phyloP scores from a whole-genome alignment of 176 grass and related monocot species.

The Stipa capillata region DNA sequence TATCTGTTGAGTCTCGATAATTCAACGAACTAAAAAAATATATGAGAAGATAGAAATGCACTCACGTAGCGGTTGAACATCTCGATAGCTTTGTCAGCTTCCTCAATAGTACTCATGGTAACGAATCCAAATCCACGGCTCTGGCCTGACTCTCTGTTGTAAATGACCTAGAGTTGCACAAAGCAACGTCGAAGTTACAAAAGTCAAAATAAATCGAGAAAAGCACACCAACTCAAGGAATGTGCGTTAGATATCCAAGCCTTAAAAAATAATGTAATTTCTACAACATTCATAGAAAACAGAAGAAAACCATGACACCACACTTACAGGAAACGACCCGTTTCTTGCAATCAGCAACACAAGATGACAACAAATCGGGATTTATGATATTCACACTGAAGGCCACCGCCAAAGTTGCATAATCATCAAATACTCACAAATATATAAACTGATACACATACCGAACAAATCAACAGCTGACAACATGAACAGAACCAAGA shows the following conservation, averaged over 20 bases:
- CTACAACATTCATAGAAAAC: not conserved
- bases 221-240: not conserved
- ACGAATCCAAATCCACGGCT: conserved; percentile 28
- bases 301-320: not conserved
- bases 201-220: not conserved
- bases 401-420: not conserved
- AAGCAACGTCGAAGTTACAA: not conserved
- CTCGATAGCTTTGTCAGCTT: no score
- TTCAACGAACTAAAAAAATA: not conserved
- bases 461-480: not conserved
- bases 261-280: not conserved
- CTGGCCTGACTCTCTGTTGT: conserved; percentile 57
- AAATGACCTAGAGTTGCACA: conserved; percentile 40
- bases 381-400: not conserved
- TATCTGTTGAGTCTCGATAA: not conserved
- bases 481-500: not conserved
- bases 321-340: not conserved
- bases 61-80: not conserved
- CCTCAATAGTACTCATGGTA: conserved; percentile 49
- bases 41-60: not conserved
- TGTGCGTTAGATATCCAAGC: not conserved
- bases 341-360: not conserved
- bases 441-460: not conserved
- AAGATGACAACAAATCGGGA: not conserved
- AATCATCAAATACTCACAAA: not conserved